Evolutionary conservation across 2,329 filamentous ascomycete species (phyloP), one percentile per base, ranked within the genome.

Genomic region (Fusarium sp.): DNA sequence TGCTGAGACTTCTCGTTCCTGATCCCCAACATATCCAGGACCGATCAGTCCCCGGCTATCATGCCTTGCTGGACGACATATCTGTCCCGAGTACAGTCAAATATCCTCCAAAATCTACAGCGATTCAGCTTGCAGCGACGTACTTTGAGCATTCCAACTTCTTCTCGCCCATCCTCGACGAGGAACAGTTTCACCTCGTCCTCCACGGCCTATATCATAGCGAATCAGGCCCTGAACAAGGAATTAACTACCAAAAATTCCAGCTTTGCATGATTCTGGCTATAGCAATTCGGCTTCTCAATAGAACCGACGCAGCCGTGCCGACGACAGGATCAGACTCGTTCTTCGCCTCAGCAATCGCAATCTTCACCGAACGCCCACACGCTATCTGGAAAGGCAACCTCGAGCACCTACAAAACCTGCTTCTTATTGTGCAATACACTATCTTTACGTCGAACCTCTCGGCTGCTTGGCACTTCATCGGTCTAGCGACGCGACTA

Each of bases 101-200:
- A 12, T 76, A 41, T 56, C 75, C 39, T 11, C 52, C 11, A 6
- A 46, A 23, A 61, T 62, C 12, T 52, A 70, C 12, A 13, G 58
- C 18, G 8, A 7, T 40, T 3, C 65, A 61, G 34, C 59, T 77
- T 1, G 53, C 63, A 0, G 64, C 73, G 6, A 72, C 73, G 0
- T 77, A 77, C n/a, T 77, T 77, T 30, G 72, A 77, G 40, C 75
- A 77, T 28, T 73, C 71, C 13, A 67, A 76, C 10, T 77, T 77
- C 15, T 77, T 77, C 47, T 77, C 73, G 0, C 74, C 74, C 2
- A 62, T 77, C 2, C 39, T 77, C 0, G 28, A 62, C 2, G 71
- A 73, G 40, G 58, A 65, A 0, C 57, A 61, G 2, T 70, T 77
- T 11, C 15, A 57, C 7, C 5, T 12, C 9, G 55, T 40, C 15